Evolutionary conservation across 306 rosid genomes (phyloP).

Genomic region (Inga laurina): DNA sequence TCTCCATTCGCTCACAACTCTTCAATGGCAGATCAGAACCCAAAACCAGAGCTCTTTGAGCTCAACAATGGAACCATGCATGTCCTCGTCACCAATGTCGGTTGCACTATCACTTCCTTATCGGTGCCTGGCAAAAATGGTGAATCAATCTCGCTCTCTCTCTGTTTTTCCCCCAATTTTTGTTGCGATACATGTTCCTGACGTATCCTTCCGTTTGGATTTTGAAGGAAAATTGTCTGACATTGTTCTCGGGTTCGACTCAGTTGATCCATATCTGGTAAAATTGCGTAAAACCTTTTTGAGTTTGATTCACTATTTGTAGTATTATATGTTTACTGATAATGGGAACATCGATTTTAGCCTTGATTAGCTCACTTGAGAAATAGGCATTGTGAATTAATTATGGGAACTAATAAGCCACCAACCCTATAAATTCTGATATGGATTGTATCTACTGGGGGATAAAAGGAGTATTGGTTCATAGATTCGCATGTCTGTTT

Average conservation of each 20-base stretch:
- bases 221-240: conserved; percentile 73
- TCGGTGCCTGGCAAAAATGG: conserved; percentile 85
- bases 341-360: conserved; percentile 12
- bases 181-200: background rate
- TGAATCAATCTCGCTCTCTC: background rate
- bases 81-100: conserved; percentile 69
- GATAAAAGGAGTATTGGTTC: background rate
- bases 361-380: conserved; percentile 10
- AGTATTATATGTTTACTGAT: background rate
- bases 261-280: conserved; percentile 83
- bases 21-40: conserved; percentile 76
- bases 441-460: background rate
- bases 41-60: conserved; percentile 73
- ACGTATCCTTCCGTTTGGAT: background rate
- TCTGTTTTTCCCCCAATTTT: background rate
- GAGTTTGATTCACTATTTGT: conserved; percentile 3
- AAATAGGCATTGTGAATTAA: conserved; percentile 10
- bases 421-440: background rate
- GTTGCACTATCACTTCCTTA: conserved; percentile 91
- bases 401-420: background rate
- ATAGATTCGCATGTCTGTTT: background rate
- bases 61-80: conserved; percentile 84
- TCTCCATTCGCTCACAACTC: background rate
- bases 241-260: conserved; percentile 94
- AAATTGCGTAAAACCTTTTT: background rate